phyloP scores from a whole-genome alignment of 1,284 basidiomycete species.

The Ceratobasidium sp. region DNA sequence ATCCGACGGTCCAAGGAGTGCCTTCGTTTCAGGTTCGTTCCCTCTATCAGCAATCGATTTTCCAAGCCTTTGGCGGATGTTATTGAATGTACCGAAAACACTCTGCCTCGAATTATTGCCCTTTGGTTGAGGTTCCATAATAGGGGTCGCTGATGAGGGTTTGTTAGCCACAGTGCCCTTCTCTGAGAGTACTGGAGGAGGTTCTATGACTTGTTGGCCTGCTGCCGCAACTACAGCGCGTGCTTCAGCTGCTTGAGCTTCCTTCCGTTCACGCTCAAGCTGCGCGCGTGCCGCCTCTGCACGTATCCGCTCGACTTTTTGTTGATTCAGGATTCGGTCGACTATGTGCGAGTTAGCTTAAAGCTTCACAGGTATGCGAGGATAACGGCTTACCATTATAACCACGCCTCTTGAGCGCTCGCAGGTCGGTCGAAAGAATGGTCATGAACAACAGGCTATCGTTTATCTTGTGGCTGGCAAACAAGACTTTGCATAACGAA shows the following conservation, averaged over 20 bases:
- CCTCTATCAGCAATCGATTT: not conserved
- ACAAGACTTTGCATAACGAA: constrained; percentile 77
- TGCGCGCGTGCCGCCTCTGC: constrained; percentile 51
- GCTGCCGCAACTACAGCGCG: constrained; percentile 3
- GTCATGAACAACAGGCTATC: constrained; percentile 91
- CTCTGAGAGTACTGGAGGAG: constrained; percentile 1
- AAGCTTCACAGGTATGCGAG: not conserved
- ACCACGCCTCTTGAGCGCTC: constrained; percentile 83
- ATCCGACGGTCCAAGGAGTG: constrained; percentile 19
- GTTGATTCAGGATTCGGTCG: constrained; percentile 88
- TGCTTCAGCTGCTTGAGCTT: constrained; percentile 11
- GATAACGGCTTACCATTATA: constrained; percentile 68
- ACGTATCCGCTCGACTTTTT: constrained; percentile 58
- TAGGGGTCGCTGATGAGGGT: not conserved
- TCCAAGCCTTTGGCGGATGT: constrained; percentile 5
- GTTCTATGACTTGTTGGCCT: not conserved
- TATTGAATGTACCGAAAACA: constrained; percentile 13
- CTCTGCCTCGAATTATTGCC: constrained; percentile 18
- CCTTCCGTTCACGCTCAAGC: constrained; percentile 25
- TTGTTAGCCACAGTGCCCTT: constrained; percentile 1
- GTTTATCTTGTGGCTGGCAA: constrained; percentile 77
- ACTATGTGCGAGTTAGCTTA: constrained; percentile 58
- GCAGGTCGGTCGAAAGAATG: constrained; percentile 88
- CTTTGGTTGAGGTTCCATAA: constrained; percentile 6
- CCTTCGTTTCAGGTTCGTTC: not conserved